Evolutionary conservation across 2,329 filamentous ascomycete species (phyloP), one percentile per base, ranked within the genome.

Genomic region (Dothideomycetidae sp.): DNA sequence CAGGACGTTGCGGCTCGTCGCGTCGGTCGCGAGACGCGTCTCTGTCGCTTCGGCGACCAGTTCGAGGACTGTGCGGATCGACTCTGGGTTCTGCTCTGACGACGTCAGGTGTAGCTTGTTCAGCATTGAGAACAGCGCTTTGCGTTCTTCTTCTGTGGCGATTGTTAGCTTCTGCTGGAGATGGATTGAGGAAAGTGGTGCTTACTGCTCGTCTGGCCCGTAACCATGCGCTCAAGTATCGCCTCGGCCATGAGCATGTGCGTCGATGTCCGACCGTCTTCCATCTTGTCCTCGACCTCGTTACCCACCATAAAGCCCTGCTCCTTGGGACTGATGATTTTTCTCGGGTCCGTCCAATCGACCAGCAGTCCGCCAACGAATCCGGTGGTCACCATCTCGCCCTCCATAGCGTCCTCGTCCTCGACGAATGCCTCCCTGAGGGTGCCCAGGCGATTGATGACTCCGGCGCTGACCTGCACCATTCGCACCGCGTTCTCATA

Each of bases 311-410:
- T 14, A 12, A 15, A 33, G 9, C 31, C 31, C 12, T 33, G 31
- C 16, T 31, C 36, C 12, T 33, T 16, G 3, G 16, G 3, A 3
- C 28, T 29, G 9, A 75, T 62, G 5, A 75, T 66, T 56, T 92
- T 86, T 34, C 88, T 69, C 26, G 86, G 85, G 55, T 96, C 88
- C 0, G 88, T 96, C 90, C 88, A 96, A 55, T 96, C 88, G 1
- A 86, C 74, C 5, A 96, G 63, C 51, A 85, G 88, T 3, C 81
- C 75, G 1, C 82, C 84, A 41, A 93, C 81, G 3, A 77, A 73
- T 30, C 73, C 70, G 46, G 92, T 70, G 48, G 50, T 53, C 5
- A 88, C 81, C 75, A 92, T 85, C 41, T 81, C 79, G 26, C 73
- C 73, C 9, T 81, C 73, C 35, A 84, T 81, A 19, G 81, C 84